Base-by-base conservation (phyloP, 2,329 filamentous ascomycete species). In the Cryphonectria radicalis region DNA sequence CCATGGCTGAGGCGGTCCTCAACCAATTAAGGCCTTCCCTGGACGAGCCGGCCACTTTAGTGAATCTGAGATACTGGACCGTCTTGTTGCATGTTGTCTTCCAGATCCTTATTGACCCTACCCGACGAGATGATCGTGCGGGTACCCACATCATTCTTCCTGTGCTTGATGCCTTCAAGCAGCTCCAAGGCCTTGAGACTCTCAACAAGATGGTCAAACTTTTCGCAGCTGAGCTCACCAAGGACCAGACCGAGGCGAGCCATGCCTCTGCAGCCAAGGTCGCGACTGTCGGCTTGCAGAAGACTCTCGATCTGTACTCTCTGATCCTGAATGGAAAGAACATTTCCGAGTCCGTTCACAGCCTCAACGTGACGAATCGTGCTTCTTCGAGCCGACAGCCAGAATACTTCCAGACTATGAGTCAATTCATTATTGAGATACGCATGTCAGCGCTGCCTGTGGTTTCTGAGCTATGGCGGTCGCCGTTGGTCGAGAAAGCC, bases 131-230 rank as follows among this genome's bases (percentile, higher is more conserved):
- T 76, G 89, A 84, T 74, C 87, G 81, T 74, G 83, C 81, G 74
- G 84, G 79, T 7, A 77, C 83, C 11, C 88, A 89, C 73, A 85
- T 91, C 19, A 88, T 92, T 68, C 92, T 94, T 60, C 87, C 96
- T 40, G 91, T 98, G 50, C 85, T 99, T 35, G 87, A 95, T 69
- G 92, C 94, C 0, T 98, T 99, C 83, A 95, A 95, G 79, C 91
- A 93, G 72, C 88, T 90, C 64, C 90, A 90, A 55, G 95, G 96
- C 0, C 86, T 99, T 71, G 87, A 90, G 11, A 86, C 90, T 6
- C 83, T 98, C 72, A 94, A 93, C 75, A 83, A 87, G 0, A 90
- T 97, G 78, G 86, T 97, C 13, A 84, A 89, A 57, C 85, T 88
- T 25, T 96, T 97, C 76, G 86, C 89, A 67, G 81, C 86, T 10